Evolutionary conservation across 192 early-diverging fungal species (phyloP).

Genomic region (Coemansia erecta): DNA sequence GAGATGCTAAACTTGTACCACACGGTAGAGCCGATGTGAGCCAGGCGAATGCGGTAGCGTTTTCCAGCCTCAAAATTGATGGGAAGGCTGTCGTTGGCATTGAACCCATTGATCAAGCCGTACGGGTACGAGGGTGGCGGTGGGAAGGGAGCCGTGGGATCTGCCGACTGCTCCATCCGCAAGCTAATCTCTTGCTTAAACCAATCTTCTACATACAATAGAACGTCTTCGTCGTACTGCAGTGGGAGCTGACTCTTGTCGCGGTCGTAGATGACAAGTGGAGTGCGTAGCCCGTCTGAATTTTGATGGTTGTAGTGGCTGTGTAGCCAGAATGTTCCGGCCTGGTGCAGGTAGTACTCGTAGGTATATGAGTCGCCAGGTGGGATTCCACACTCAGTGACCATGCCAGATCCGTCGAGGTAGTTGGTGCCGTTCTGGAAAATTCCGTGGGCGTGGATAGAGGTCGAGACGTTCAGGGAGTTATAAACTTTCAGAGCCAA

Average conservation of each 20-base stretch:
- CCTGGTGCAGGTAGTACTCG: constrained; percentile 57
- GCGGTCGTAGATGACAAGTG: constrained; percentile 61
- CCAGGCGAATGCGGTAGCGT: constrained; percentile 16
- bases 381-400: constrained; percentile 73
- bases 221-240: background rate
- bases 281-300: constrained; percentile 68
- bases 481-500: constrained; percentile 43
- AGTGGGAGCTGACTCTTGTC: background rate
- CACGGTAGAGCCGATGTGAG: constrained; percentile 14
- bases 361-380: constrained; percentile 63
- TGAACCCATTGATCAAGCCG: constrained; percentile 18
- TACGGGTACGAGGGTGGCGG: background rate
- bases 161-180: background rate
- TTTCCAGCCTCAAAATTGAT: constrained; percentile 8
- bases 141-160: background rate
- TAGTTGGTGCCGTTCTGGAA: constrained; percentile 64
- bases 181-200: background rate
- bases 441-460: constrained; percentile 69
- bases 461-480: constrained; percentile 54
- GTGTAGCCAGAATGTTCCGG: constrained; percentile 78
- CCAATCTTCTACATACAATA: constrained; percentile 6
- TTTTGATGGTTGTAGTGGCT: constrained; percentile 63
- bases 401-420: constrained; percentile 63
- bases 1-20: constrained; percentile 19
- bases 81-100: constrained; percentile 9